phyloP scores from a whole-genome alignment of 805 yeast species.

The Candida maris region DNA sequence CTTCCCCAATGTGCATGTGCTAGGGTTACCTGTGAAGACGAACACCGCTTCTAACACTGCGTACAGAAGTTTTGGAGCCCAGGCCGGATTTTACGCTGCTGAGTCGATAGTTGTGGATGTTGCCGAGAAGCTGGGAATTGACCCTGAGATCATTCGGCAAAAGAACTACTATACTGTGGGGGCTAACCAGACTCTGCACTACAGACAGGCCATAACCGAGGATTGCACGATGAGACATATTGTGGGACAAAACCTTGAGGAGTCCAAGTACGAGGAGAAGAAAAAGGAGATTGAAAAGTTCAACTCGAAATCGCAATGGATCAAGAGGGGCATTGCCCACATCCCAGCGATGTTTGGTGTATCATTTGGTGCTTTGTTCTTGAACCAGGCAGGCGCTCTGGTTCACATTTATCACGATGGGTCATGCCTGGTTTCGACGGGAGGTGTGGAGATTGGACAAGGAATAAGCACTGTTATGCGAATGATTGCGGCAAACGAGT shows the following conservation, averaged over 20 bases:
- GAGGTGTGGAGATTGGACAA: conserved; percentile 51
- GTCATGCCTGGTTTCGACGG: conserved; percentile 42
- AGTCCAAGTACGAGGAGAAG: conserved; percentile 33
- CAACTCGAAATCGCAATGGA: conserved; percentile 39
- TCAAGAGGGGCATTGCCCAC: conserved; percentile 44
- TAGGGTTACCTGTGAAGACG: conserved; percentile 40
- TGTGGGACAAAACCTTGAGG: conserved; percentile 34
- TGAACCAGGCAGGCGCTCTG: conserved; percentile 48
- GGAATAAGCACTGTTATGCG: conserved; percentile 47
- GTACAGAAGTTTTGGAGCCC: conserved; percentile 48
- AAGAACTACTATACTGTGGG: conserved; percentile 35
- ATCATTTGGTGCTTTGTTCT: conserved; percentile 41
- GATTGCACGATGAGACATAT: conserved; percentile 39
- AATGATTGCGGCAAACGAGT: conserved; percentile 43
- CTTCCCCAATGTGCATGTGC: conserved; percentile 38
- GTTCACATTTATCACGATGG: conserved; percentile 46
- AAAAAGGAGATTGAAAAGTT: conserved; percentile 37
- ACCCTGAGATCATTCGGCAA: conserved; percentile 37
- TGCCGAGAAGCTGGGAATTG: conserved; percentile 37
- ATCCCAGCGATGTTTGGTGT: conserved; percentile 48
- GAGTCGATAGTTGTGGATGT: conserved; percentile 39
- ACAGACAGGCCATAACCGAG: conserved; percentile 37
- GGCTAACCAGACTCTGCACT: conserved; percentile 33
- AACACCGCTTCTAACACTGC: conserved; percentile 48
- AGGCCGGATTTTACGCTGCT: conserved; percentile 45